Base-by-base conservation (phyloP, 495 filamentous ascomycete species). In the Clohesyomyces aquaticus region DNA sequence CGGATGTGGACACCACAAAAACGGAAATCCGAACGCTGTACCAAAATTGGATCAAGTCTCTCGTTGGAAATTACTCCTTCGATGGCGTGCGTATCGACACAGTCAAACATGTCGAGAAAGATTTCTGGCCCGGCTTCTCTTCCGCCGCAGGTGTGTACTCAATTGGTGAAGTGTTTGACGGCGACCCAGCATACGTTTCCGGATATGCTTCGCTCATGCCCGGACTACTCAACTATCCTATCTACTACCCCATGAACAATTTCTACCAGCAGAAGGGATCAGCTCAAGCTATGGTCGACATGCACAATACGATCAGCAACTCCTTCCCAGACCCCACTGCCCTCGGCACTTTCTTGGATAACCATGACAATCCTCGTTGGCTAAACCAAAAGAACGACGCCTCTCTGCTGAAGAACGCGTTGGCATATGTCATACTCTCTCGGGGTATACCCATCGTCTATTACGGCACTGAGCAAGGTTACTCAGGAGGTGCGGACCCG, bases 11-110 rank as follows among this genome's bases (percentile, higher is more conserved):
- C 46, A 93, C 89, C 1, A 79, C 85, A 38, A 78, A 80, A 57
- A 29, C 77, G 0, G 75, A 76, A 51, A 83, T 93, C 3, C 79
- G 82, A 23, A 74, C 68, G 21, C 77, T 84, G 16, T 90, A 81
- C 78, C 68, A 89, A 43, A 74, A 78, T 32, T 95, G 91, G 91
- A 81, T 92, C 58, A 76, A 65, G 0, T 73, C 77, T 11, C 75
- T 93, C 1, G 82, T 91, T 0, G 75, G 77, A 0, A 85, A 86
- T 46, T 95, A 93, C 72, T 79, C 78, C 27, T 61, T 95, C 63
- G 91, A 95, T 63, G 91, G 74, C 8, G 79, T 95, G 35, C 86
- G 91, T 26, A 77, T 94, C 29, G 91, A 94, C 72, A 89, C 86
- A 2, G 87, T 85, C 26, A 86, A 85, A 66, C 84, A 95, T 63